Conservation (phyloP, 2,329 filamentous ascomycete species). For the Aureobasidium melanogenum region DNA sequence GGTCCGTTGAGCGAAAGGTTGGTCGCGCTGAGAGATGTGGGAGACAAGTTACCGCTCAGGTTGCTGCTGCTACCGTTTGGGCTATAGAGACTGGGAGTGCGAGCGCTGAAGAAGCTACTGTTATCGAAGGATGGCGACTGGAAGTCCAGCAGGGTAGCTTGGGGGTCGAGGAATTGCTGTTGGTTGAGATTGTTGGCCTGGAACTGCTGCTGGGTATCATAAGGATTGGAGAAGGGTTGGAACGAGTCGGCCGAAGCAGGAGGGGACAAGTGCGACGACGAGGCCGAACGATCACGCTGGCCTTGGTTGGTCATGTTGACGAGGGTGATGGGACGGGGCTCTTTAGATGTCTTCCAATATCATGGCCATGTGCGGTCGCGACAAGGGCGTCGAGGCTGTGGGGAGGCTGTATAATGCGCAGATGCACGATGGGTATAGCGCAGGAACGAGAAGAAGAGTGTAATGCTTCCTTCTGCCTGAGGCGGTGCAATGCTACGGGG, state of each 20-base stretch:
- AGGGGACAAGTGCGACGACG: constrained; percentile 6
- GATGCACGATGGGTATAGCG: not conserved
- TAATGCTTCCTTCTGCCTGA: constrained; percentile 5
- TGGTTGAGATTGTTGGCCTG: constrained; percentile 1
- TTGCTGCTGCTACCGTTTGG: constrained; percentile 28
- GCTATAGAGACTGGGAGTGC: constrained; percentile 15
- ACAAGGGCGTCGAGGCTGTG: constrained; percentile 10
- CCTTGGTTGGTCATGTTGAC: constrained; percentile 9
- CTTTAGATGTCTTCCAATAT: constrained; percentile 9
- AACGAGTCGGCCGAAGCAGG: constrained; percentile 3
- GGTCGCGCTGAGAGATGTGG: constrained; percentile 20
- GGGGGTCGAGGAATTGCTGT: constrained; percentile 11
- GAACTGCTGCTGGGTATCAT: constrained; percentile 1
- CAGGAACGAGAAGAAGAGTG: not conserved
- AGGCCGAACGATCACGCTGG: constrained; percentile 3
- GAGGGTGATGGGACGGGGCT: not conserved
- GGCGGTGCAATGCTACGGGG: not conserved
- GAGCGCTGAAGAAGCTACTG: constrained; percentile 33
- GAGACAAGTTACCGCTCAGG: constrained; percentile 29
- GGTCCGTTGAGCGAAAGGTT: constrained; percentile 23
- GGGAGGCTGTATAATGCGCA: constrained; percentile 7
- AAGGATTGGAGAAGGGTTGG: not conserved
- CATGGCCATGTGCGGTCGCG: constrained; percentile 3
- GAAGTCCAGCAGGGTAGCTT: constrained; percentile 10
- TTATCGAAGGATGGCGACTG: constrained; percentile 19